Evolutionary conservation across 164 flowering plant genomes (phyloP), one percentile per base, ranked within the genome.

Genomic region (Warburgia ugandensis): DNA sequence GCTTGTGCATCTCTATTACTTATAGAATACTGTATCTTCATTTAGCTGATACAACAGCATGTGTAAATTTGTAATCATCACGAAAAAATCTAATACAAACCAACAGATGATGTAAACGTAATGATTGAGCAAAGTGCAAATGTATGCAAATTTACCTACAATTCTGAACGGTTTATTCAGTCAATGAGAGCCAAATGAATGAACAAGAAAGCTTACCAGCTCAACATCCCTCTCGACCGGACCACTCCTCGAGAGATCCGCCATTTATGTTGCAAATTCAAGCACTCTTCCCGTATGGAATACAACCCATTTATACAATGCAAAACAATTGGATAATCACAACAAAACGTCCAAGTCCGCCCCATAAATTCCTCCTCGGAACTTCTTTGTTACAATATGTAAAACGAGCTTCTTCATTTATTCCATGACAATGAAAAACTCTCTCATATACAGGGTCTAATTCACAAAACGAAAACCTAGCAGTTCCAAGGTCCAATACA

Each of bases 201-300:
- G 0, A 1, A 3, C 0, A 21, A 44, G 4, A 30, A 13, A 35
- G 19, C 12, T 19, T 55, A 87, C 96, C 92, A 80, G 89, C 35
- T 87, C 96, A 19, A 73, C 55, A 63, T 84, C 87, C 71, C 83
- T 79, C 54, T 81, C 91, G 21, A 65, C 74, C 6, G 68, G 55
- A 70, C 73, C 65, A 62, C 50, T 50, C 75, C 72, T 78, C 65
- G 71, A 74, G 31, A 65, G 20, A 71, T 78, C 92, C 67, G 80
- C 96, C 96, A 87, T 87, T 78, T 75, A 80, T 61, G 67, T 72
- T 56, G 61, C 67, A 62, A 70, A 54, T 52, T 58, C 65, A 67
- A 50, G 56, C 35, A 64, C 45, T 51, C 38, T 48, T 65, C 50
- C 50, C 26, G 21, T 21, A 43, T 48, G 54, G 61, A 72, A 57